Base-by-base conservation (phyloP, 2,329 filamentous ascomycete species). In the Fusarium pseudonygamai region DNA sequence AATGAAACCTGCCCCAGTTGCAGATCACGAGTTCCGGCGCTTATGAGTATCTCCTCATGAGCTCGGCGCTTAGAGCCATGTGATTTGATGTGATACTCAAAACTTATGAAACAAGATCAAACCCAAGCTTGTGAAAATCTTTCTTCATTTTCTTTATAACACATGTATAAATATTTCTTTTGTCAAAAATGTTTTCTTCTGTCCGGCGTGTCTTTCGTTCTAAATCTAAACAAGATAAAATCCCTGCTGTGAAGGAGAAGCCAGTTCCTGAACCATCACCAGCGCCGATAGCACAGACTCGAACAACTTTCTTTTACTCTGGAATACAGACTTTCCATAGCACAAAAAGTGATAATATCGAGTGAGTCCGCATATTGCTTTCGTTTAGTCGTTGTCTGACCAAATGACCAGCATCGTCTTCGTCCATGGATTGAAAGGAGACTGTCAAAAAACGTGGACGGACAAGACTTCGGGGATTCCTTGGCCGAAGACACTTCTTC, bases 391-490 rank as follows among this genome's bases (percentile, higher is more conserved):
- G 5, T 37, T 15, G 11, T 34, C 52, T 67, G 2, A 67, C n/a
- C 6, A 24, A 37, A 0, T 15, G 18, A 4, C 10, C 3, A 75
- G 73, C 28, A 61, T 75, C 3, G 63, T 75, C 13, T 75, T 75
- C 24, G 26, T 76, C 3, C 73, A 76, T 18, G 74, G 74, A 11
- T 36, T 75, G 0, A 70, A 49, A 15, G 73, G 71, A 6, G 59
- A 76, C 37, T 65, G 65, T 8, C 47, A 66, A n/a, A 68, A 58
- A 16, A 75, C 71, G 1, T 76, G 74, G 74, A 75, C 30, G 2
- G 60, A 36, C 0, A 61, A 63, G 8, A 37, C 4, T 1, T 34
- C 40, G 1, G 26, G 40, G 4, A 43, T 45, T 1, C 63, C 58
- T 0, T 75, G 73, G 73, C 73, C 73, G 1, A 69, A 70, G 5